Evolutionary conservation across 805 yeast species (phyloP).

Genomic region (Suhomyces faveliae): DNA sequence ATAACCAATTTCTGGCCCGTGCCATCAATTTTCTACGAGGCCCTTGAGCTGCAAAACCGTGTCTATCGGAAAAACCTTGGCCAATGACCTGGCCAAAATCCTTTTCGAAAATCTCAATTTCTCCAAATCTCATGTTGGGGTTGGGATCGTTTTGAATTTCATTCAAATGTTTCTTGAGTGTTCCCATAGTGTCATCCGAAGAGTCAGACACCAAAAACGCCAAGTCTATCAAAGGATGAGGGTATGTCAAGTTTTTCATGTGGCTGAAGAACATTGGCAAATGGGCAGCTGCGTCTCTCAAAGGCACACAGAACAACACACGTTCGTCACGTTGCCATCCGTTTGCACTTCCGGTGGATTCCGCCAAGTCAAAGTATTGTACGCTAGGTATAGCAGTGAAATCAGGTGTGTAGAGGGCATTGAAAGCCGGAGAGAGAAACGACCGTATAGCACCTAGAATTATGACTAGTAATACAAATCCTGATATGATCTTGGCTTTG

Average conservation of each 20-base stretch:
- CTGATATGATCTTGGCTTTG: conserved; percentile 5
- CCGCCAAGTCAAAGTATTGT: conserved; percentile 68
- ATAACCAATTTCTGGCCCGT: conserved; percentile 90
- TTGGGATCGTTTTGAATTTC: conserved; percentile 67
- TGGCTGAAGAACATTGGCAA: conserved; percentile 86
- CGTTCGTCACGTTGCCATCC: conserved; percentile 84
- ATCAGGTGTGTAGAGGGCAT: conserved; percentile 31
- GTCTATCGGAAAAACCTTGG: conserved; percentile 89
- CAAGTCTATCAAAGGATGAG: conserved; percentile 78
- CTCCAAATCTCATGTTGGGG: conserved; percentile 66
- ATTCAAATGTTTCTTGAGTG: conserved; percentile 54
- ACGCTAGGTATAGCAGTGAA: conserved; percentile 39
- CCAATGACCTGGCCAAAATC: conserved; percentile 94
- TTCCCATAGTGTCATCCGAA: conserved; percentile 80
- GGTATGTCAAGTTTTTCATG: conserved; percentile 76
- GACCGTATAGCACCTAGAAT: background rate
- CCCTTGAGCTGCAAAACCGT: conserved; percentile 95
- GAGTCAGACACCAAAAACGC: conserved; percentile 90
- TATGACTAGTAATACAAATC: background rate
- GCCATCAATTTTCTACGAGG: conserved; percentile 95
- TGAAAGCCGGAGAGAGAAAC: background rate
- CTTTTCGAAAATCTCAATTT: conserved; percentile 82
- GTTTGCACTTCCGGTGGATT: conserved; percentile 60
- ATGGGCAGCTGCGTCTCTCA: conserved; percentile 89
- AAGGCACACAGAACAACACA: conserved; percentile 81